Base-by-base conservation (phyloP, 257 asterid species). In the Linaria vulgaris region DNA sequence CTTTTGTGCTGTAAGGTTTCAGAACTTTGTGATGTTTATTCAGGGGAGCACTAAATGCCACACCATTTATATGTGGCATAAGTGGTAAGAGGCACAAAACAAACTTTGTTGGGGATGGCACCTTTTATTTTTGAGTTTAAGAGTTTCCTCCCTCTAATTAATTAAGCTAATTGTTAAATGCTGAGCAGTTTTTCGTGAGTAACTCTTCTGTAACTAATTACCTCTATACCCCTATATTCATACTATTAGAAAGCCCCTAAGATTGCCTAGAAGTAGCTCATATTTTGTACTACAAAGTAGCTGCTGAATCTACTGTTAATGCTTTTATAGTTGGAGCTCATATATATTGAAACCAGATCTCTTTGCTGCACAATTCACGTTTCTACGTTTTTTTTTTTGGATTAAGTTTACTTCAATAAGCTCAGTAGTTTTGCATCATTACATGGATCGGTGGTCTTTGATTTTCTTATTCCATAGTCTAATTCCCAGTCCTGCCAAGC, bases 41-140 rank as follows among this genome's bases (percentile, higher is more conserved):
- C 61, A 55, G 12, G 1, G 9, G 47, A 65, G 37, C 37, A n/a
- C 70, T 12, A 34, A 34, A 3, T 34, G 41, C 27, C n/a, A 23
- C 34, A 51, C 45, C 25, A 43, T 44, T 13, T 13, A 44, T 44
- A 44, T 13, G 10, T 21, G 58, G 11, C 41, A 27, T 6, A 2
- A 27, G 34, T 27, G 34, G 6, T 27, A 27, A 27, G 34, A 27
- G 34, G 34, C 34, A 27, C 13, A 23, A 50, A 9, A 11, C n/a
- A 6, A 27, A 27, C 34, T 27, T 27, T 27, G 34, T 16, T 64
- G 67, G 9, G 65, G 47, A 30, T 37, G 9, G 64, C 56, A 64
- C 59, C 52, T 47, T 66, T 61, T 37, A 12, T 23, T 16, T 39
- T 21, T n/a, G 16, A 19, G 53, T 15, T 72, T 6, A 3, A 27